Percentiles rank a stretch among this genome's conserved stretches.
phyloP scores from a whole-genome alignment of 2,329 filamentous ascomycete genomes.

The Paecilomyces niveus region DNA sequence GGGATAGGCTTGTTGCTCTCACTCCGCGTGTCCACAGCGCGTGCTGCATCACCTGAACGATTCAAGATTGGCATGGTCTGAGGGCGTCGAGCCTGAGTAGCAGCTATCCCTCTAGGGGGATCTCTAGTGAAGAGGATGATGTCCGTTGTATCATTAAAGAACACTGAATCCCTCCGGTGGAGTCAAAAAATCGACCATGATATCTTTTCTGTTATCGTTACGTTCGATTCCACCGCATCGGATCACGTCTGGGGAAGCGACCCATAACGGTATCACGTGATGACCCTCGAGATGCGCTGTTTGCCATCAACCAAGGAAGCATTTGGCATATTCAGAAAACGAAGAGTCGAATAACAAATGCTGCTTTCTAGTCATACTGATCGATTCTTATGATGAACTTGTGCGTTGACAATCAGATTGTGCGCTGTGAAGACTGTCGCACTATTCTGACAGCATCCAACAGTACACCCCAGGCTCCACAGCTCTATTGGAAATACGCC shows the following conservation, averaged over 20 bases:
- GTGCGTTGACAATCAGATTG: neutral
- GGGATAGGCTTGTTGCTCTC: conserved; percentile 81
- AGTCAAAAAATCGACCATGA: neutral
- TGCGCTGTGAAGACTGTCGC: too few relatives aligned
- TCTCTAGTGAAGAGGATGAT: neutral
- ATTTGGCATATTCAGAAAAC: too few relatives aligned
- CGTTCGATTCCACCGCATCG: neutral
- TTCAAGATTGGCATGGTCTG: neutral
- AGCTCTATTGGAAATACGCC: neutral
- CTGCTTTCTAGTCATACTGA: neutral
- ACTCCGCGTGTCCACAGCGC: conserved; percentile 52
- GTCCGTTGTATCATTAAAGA: neutral
- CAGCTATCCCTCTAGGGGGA: neutral
- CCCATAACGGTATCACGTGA: neutral
- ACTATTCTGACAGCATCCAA: too few relatives aligned
- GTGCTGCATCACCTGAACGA: neutral
- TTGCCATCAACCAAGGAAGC: too few relatives aligned
- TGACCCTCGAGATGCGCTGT: neutral
- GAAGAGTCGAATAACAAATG: neutral
- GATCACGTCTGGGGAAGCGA: too few relatives aligned
- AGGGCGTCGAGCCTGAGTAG: neutral
- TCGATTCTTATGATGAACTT: neutral
- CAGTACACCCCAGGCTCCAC: neutral
- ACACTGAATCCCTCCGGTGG: neutral
- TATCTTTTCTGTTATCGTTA: neutral